A percentile compares a stretch with the other conserved stretches of the same genome.
Evolutionary conservation across 345 rosid species (phyloP).

Genomic region (Punica granatum): DNA sequence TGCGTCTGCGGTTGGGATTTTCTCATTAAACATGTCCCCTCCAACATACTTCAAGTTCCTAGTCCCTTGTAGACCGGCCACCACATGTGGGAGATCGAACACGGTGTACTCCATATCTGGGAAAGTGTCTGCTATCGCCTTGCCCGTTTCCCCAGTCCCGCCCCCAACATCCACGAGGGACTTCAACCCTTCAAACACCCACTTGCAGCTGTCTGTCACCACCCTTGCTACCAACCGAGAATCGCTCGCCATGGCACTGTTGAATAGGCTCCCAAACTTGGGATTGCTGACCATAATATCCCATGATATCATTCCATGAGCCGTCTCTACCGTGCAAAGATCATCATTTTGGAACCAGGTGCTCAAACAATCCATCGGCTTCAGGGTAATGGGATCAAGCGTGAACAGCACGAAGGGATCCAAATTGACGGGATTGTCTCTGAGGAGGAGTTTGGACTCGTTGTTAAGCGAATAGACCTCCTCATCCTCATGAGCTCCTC

Average conservation of each 20-base stretch:
- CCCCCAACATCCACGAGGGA: constrained; percentile 23
- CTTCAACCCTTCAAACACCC: constrained; percentile 17
- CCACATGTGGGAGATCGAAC: constrained; percentile 13
- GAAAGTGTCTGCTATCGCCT: constrained; percentile 15
- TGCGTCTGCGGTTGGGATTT: constrained; percentile 25
- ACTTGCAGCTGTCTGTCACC: constrained; percentile 4
- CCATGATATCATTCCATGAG: constrained; percentile 6
- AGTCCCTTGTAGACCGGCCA: constrained; percentile 14
- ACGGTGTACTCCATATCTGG: constrained; percentile 20
- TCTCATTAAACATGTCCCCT: constrained; percentile 28
- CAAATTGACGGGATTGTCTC: constrained; percentile 1
- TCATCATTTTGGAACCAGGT: constrained; percentile 23
- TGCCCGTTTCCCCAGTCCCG: constrained; percentile 21
- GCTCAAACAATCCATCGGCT: constrained; percentile 18
- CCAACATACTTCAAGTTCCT: constrained; percentile 19
- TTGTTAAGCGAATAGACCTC: constrained; percentile 18
- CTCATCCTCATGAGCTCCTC: background rate
- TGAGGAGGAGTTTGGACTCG: constrained; percentile 18
- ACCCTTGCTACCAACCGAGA: constrained; percentile 3
- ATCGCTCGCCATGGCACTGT: constrained; percentile 24
- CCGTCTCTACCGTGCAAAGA: background rate
- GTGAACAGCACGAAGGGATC: background rate
- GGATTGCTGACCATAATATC: background rate
- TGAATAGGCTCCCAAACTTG: background rate
- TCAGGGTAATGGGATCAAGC: background rate